Evolutionary conservation across 495 filamentous ascomycete genomes (phyloP), one percentile per base, ranked within the genome.

Genomic region (Trypethelium eluteriae): DNA sequence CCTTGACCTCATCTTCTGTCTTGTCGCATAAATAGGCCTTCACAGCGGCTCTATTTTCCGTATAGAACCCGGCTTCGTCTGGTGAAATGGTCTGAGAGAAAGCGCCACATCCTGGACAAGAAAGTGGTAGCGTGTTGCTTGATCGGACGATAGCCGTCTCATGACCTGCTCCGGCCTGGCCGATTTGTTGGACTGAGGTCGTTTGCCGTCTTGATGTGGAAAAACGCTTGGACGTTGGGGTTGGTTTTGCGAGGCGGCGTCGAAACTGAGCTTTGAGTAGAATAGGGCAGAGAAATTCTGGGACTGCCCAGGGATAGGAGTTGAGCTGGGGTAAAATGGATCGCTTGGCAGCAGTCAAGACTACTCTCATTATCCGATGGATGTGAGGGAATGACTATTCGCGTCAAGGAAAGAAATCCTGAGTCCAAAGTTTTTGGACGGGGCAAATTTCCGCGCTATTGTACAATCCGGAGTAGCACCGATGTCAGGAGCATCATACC

Each of bases 51-150:
- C 87, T 83, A 39, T 68, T 77, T 39, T 81, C 69, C 70, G 83
- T 78, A 76, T 90, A 97, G 77, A 86, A 96, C 50, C 94, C 94
- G 1, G 93, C 83, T 70, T 88, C 81, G 41, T 84, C 74, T n/a
- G 87, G 81, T 34, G 86, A 81, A 2, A 85, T 69, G 0, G 82
- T 88, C 72, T 98, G 94, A 62, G 88, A 83, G 66, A 88, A 83
- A 39, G 93, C 95, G 59, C 94, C 94, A 74, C 94, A 99, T 64
- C 94, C 94, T 32, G 89, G 85, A 74, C 94, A 99, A 70, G 83
- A 81, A 3, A 73, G 67, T 1, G 89, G 89, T 2, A 91, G 36
- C 36, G 53, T 35, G 6, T 36, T 34, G 1, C 32, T 34, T 6
- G 53, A 14, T 14, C 36, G 53, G 3, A 14, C 32, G 9, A 32